A percentile compares a stretch with the other conserved stretches of the same genome.
These are phyloP conservation scores for Diddensiella transvaalensis DNA, from an alignment of 805 yeast species.

Conservation along the genomic window DNA sequence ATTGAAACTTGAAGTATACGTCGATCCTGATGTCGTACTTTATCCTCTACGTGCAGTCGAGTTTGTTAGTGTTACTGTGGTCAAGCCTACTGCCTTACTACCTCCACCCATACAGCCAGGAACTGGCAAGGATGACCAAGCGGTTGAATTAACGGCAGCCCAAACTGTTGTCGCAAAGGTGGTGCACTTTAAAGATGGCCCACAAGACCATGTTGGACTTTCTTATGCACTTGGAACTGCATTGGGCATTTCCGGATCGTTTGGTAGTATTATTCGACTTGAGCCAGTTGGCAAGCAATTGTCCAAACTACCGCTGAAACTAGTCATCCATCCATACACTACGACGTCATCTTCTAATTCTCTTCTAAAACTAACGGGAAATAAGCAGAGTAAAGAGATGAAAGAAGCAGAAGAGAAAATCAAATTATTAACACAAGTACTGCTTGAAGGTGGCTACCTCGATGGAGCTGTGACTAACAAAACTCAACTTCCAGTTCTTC, in stretches of 20 bases:
- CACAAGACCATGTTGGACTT: slow-evolving; percentile 45
- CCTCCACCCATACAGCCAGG: slow-evolving; percentile 4
- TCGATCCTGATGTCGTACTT: slow-evolving; percentile 40
- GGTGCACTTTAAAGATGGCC: slow-evolving; percentile 35
- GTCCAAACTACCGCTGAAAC: slow-evolving; percentile 33
- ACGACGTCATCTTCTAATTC: slow-evolving; percentile 19
- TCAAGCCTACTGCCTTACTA: slow-evolving; percentile 17
- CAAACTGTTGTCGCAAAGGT: slow-evolving; percentile 49
- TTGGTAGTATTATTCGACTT: slow-evolving; percentile 54
- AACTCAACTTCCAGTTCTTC: slow-evolving; percentile 48
- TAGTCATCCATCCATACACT: slow-evolving; percentile 55
- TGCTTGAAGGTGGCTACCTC: slow-evolving; percentile 15
- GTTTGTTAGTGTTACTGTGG: slow-evolving; percentile 33
- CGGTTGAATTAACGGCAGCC: background rate
- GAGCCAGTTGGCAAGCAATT: slow-evolving; percentile 43
- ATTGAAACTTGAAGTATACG: slow-evolving; percentile 42
- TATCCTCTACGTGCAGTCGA: slow-evolving; percentile 34
- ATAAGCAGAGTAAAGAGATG: slow-evolving; percentile 11
- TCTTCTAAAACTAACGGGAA: slow-evolving; percentile 14
- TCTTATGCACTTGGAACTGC: slow-evolving; percentile 54
- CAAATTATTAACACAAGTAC: slow-evolving; percentile 20
- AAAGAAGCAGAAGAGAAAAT: slow-evolving; percentile 24
- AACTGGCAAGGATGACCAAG: slow-evolving; percentile 3
- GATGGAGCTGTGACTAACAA: slow-evolving; percentile 41
- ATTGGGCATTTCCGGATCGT: slow-evolving; percentile 45